Base-by-base conservation (phyloP, 805 yeast genomes). In the Sungouiozyma ichnusensis region DNA sequence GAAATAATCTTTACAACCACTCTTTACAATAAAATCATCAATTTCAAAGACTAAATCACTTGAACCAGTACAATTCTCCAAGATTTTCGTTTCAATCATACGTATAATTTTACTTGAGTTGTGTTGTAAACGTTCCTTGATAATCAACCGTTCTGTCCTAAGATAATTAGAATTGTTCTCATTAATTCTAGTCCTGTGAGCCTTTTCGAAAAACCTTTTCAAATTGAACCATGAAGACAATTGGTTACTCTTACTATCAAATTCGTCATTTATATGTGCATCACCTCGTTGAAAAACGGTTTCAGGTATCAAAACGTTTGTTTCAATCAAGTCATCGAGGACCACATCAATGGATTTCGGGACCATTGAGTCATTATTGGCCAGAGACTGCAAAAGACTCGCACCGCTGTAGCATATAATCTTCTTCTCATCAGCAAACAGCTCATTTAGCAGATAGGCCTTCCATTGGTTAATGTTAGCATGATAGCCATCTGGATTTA, bases 401-500 rank as follows among this genome's bases (percentile, higher is more conserved):
- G 41, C 44, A 2, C 62, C 62, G n/a, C 63, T 55, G 3, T 50
- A 46, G 3, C 65, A 40, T 5, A 54, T 46, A n/a, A 65, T 45
- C 1, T 38, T 32, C 11, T 55, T 38, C 2, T 36, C 7, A 1
- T 38, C 39, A 3, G 33, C 27, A n/a, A 53, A 36, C 24, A 45
- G 42, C 7, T 41, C 40, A 3, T 36, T 18, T 4, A 35, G 39
- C 7, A 67, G 40, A 33, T 56, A 57, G 1, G 59, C 50, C 35
- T 52, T 57, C 72, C 72, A 67, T 4, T 66, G 62, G 17, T 53
- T 50, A 35, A 66, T 47, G 42, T 67, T 67, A 7, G 71, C 71
- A 32, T 53, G 58, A 36, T 59, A 67, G 1, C 72, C 72, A n/a
- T 67, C 71, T 9, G 61, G 60, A 44, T 67, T 67, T 16, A 60